Evolutionary conservation across 208 protist genomes (phyloP).

Genomic region (Acanthamoeba quina): DNA sequence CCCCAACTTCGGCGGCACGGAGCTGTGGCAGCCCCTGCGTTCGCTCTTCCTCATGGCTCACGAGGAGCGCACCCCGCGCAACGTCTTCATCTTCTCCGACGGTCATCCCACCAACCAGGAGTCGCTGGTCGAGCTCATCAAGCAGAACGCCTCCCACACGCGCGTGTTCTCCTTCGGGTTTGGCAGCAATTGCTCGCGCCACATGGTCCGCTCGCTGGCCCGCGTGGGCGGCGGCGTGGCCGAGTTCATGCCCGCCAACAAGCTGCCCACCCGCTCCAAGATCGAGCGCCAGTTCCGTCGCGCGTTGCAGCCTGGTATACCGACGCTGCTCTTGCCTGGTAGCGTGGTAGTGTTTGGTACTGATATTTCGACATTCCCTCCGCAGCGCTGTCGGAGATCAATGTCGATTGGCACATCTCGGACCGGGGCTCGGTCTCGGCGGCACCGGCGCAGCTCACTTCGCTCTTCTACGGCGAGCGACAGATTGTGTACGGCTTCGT

Average conservation of each 20-base stretch:
- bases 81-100: slow-evolving; percentile 82
- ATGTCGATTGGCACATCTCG: slow-evolving; percentile 59
- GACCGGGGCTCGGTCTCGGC: background rate
- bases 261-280: slow-evolving; percentile 72
- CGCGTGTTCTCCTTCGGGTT: slow-evolving; percentile 83
- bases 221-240: slow-evolving; percentile 73
- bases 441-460: slow-evolving; percentile 23
- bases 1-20: slow-evolving; percentile 55
- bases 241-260: slow-evolving; percentile 77
- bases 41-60: slow-evolving; percentile 51
- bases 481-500: slow-evolving; percentile 72
- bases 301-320: slow-evolving; percentile 71
- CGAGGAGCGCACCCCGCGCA: slow-evolving; percentile 22
- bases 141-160: slow-evolving; percentile 54
- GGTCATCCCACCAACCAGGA: slow-evolving; percentile 79
- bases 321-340: too few species aligned
- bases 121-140: slow-evolving; percentile 56
- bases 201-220: slow-evolving; percentile 73
- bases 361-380: too few species aligned
- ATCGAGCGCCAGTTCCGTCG: slow-evolving; percentile 73
- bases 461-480: slow-evolving; percentile 60
- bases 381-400: slow-evolving; percentile 75
- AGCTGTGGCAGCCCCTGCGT: slow-evolving; percentile 63
- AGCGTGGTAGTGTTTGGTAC: too few species aligned
- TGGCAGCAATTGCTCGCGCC: slow-evolving; percentile 72